These are phyloP conservation scores for Rutstroemia sp. DNA, from an alignment of 2,329 filamentous ascomycete genomes.

Conservation along the genomic window DNA sequence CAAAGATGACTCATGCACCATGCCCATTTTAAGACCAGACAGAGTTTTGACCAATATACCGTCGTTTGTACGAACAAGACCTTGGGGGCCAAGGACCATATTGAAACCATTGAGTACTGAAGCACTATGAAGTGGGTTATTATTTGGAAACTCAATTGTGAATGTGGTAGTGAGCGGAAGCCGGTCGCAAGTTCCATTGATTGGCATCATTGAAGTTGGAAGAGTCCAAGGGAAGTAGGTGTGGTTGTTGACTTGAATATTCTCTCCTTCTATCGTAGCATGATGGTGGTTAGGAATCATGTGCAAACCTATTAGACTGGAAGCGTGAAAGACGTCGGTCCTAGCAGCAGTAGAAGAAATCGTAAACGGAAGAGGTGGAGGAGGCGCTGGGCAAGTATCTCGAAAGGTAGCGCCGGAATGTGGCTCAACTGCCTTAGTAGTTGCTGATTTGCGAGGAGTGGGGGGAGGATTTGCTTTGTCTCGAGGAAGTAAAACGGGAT, in stretches of 20 bases:
- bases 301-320: conserved; percentile 75
- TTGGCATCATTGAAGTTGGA: conserved; percentile 64
- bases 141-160: conserved; percentile 53
- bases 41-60: conserved; percentile 44
- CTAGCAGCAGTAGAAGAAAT: conserved; percentile 75
- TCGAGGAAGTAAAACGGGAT: conserved; percentile 78
- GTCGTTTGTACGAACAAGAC: conserved; percentile 39
- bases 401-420: conserved; percentile 18
- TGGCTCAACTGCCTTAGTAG: conserved; percentile 33
- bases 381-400: conserved; percentile 60
- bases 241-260: conserved; percentile 46
- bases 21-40: conserved; percentile 53
- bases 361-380: conserved; percentile 53
- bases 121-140: conserved; percentile 25
- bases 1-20: conserved; percentile 54
- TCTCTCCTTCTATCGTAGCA: conserved; percentile 30
- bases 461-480: conserved; percentile 23
- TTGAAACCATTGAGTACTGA: conserved; percentile 18
- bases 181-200: conserved; percentile 67
- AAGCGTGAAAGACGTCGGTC: conserved; percentile 79
- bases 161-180: conserved; percentile 67
- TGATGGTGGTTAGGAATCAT: conserved; percentile 63
- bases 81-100: conserved; percentile 39
- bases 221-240: conserved; percentile 93
- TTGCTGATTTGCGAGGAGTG: conserved; percentile 10